A percentile compares a stretch with the other conserved stretches of the same genome.
Evolutionary conservation across 1,284 basidiomycete genomes (phyloP).

Genomic region (Apiotrichum sp.): DNA sequence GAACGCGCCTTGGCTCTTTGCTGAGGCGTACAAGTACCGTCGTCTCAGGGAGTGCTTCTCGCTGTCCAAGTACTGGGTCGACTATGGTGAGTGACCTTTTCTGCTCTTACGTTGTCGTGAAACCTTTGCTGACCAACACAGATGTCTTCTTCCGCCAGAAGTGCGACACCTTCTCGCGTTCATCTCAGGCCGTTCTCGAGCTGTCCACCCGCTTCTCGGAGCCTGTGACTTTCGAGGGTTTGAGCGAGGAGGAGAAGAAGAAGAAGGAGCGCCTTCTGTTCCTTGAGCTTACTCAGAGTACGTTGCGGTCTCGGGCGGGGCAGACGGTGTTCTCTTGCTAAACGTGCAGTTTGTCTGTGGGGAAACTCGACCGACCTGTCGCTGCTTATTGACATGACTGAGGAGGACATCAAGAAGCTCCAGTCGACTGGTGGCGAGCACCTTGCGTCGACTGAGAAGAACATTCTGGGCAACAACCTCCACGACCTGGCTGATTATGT

Average conservation of each 20-base stretch:
- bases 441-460: constrained; percentile 92
- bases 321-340: constrained; percentile 9
- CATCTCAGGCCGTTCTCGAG: constrained; percentile 87
- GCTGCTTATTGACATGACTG: constrained; percentile 95
- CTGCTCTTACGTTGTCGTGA: neutral
- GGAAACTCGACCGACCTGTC: constrained; percentile 96
- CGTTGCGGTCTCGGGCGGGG: constrained; percentile 10
- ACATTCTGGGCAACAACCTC: constrained; percentile 55
- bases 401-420: constrained; percentile 96
- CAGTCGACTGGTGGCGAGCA: constrained; percentile 95
- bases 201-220: constrained; percentile 87
- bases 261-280: constrained; percentile 87
- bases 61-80: constrained; percentile 81
- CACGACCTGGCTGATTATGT: constrained; percentile 75
- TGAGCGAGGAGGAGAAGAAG: constrained; percentile 53
- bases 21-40: constrained; percentile 97
- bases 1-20: constrained; percentile 90
- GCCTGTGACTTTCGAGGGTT: constrained; percentile 55
- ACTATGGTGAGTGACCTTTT: constrained; percentile 57
- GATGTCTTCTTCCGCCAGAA: constrained; percentile 80
- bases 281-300: constrained; percentile 83
- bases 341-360: constrained; percentile 72
- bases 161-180: constrained; percentile 94
- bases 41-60: constrained; percentile 94
- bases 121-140: constrained; percentile 42